phyloP scores from a whole-genome alignment of 2,329 filamentous ascomycete genomes.

The Beauveria sp. region DNA sequence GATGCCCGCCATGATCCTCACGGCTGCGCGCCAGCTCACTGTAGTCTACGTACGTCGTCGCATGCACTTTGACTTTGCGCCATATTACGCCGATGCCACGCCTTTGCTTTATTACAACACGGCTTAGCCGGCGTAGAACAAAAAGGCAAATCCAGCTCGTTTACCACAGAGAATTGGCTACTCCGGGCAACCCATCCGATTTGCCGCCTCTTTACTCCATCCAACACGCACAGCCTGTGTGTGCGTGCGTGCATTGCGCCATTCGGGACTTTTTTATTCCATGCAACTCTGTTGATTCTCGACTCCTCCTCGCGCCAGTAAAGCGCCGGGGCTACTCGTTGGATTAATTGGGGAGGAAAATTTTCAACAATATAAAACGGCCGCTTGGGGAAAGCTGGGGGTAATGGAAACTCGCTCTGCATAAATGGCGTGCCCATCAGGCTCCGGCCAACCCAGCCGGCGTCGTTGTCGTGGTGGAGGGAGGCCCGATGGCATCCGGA shows the following conservation, averaged over 20 bases:
- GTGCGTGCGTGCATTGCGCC: neutral
- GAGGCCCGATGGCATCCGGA: constrained; percentile 6
- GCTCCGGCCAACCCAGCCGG: neutral
- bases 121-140: neutral
- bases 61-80: neutral
- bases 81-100: neutral
- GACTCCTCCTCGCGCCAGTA: neutral
- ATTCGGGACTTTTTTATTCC: neutral
- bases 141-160: neutral
- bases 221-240: neutral
- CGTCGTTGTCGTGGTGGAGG: neutral
- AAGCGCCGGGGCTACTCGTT: neutral
- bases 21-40: neutral
- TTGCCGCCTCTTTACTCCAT: neutral
- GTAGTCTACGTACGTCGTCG: too few species aligned
- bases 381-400: neutral
- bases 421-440: constrained; percentile 1
- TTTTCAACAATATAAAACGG: neutral
- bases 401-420: constrained; percentile 5
- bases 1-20: neutral
- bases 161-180: neutral
- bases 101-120: neutral
- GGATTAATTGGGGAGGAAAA: neutral
- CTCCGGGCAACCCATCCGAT: neutral
- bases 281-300: neutral